Conservation (phyloP, 2,329 filamentous ascomycete genomes). For the Colletotrichum agaves region DNA sequence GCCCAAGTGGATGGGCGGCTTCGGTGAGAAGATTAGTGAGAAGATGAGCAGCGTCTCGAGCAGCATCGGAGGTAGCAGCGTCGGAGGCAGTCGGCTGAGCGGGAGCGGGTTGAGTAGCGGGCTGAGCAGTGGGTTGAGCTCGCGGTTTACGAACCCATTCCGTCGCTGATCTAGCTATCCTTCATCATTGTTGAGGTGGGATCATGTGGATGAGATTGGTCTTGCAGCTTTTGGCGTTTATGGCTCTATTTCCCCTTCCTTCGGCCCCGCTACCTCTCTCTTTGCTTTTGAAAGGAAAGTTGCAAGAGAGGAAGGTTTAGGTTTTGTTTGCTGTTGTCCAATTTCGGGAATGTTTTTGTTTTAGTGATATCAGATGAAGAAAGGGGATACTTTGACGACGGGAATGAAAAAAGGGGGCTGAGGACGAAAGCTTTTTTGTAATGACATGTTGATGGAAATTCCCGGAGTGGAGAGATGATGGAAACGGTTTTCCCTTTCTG, state of each 20-base stretch:
- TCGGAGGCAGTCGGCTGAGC: slow-evolving; percentile 31
- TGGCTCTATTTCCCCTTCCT: neutral
- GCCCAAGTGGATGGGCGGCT: slow-evolving; percentile 61
- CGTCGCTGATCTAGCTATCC: slow-evolving; percentile 11
- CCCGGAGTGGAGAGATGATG: neutral
- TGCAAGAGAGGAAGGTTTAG: neutral
- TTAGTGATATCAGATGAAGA: no score
- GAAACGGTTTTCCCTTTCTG: neutral
- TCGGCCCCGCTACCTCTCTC: neutral
- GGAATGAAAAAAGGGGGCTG: neutral
- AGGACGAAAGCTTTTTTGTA: neutral
- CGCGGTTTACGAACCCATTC: slow-evolving; percentile 24
- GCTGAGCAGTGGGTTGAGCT: slow-evolving; percentile 10
- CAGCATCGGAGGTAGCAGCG: slow-evolving; percentile 50
- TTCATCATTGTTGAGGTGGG: neutral
- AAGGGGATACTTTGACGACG: neutral
- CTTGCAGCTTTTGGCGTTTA: slow-evolving; percentile 32
- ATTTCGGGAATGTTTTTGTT: no score
- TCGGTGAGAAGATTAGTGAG: slow-evolving; percentile 58
- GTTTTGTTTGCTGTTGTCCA: neutral
- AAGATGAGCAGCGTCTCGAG: slow-evolving; percentile 62
- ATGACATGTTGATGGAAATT: neutral
- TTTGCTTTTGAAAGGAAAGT: neutral
- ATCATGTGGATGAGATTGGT: neutral
- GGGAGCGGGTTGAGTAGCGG: slow-evolving; percentile 41